Base-by-base conservation (phyloP, 2,329 filamentous ascomycete species). In the Penicillium rolfsii region DNA sequence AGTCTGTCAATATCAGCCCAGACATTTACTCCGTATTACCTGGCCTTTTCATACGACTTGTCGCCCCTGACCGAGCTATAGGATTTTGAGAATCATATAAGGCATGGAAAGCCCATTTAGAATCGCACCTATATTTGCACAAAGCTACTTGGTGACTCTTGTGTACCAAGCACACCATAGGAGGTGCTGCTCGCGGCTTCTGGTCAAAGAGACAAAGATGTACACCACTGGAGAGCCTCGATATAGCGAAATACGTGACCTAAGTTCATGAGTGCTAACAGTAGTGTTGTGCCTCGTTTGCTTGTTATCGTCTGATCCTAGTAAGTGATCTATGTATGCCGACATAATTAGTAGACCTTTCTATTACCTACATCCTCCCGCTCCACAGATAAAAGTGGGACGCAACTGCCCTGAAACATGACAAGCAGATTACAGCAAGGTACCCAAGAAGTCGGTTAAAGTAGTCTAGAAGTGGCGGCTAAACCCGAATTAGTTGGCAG, bases 81-180 rank as follows among this genome's bases (percentile, higher is more conserved):
- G 12, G 24, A 28, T 14, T n/a, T 14, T 57, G 64, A 75, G 58
- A 75, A 40, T 54, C 57, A 67, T 33, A 14, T 65, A 64, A 11
- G 66, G 40, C 28, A 65, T 33, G 77, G 77, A 63, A 26, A 26
- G 26, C 5, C 40, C 3, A 28, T 40, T 56, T 3, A 75, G 75
- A 24, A 78, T 59, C 64, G 75, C 24, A 77, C 73, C 64, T 69
- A 66, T 49, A 69, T 71, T 70, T 7, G 68, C 66, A 24, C 75
- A 64, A 35, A 77, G 57, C 67, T 68, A 77, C 57, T 77, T 74
- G 3, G 73, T 74, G 19, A 74, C 69, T 59, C 76, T 77, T 70
- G 78, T 77, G 78, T 77, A 30, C 75, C 76, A 66, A 78, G 58
- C 49, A 76, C 76, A 53, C 77, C 74, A 52, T 76, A 72, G 3